Conservation (phyloP, 306 rosid genomes). For the Acacia melanoxylon region DNA sequence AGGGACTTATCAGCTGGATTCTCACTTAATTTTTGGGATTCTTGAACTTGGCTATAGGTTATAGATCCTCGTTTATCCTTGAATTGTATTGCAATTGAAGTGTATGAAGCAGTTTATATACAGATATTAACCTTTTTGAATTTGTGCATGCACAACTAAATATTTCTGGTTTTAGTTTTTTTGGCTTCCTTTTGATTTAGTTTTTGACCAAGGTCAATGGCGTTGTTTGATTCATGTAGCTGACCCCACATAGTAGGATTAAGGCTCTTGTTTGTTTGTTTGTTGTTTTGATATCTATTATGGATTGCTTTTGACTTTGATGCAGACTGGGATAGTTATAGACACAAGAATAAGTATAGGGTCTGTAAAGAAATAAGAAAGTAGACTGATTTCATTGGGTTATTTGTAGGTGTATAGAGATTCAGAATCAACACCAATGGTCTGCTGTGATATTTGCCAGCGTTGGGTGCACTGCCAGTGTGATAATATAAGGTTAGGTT, state of each 20-base stretch:
- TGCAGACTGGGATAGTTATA: no score
- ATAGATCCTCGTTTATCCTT: neutral
- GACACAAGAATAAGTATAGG: neutral
- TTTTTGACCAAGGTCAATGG: no score
- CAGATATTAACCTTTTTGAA: neutral
- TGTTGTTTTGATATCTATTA: neutral
- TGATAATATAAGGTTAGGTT: slow-evolving; percentile 82
- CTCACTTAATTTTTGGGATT: neutral
- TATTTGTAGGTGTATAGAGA: slow-evolving; percentile 91
- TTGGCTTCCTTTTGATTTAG: neutral
- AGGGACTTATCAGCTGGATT: slow-evolving; percentile 11
- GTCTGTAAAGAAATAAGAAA: slow-evolving; percentile 1
- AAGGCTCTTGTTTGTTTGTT: no score
- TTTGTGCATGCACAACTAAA: neutral
- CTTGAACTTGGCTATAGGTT: neutral
- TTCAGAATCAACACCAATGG: slow-evolving; percentile 99
- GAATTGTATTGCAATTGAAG: slow-evolving; percentile 5
- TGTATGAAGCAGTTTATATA: neutral
- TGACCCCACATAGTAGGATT: no score
- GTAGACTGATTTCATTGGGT: slow-evolving; percentile 25
- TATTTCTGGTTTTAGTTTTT: neutral
- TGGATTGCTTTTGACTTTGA: no score
- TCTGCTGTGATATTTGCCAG: slow-evolving; percentile 96
- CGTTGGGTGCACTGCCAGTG: slow-evolving; percentile 99
- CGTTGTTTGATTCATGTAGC: no score